A percentile compares a stretch with the other conserved stretches of the same genome.
phyloP scores from a whole-genome alignment of 306 rosid genomes.

The Fragaria iinumae region DNA sequence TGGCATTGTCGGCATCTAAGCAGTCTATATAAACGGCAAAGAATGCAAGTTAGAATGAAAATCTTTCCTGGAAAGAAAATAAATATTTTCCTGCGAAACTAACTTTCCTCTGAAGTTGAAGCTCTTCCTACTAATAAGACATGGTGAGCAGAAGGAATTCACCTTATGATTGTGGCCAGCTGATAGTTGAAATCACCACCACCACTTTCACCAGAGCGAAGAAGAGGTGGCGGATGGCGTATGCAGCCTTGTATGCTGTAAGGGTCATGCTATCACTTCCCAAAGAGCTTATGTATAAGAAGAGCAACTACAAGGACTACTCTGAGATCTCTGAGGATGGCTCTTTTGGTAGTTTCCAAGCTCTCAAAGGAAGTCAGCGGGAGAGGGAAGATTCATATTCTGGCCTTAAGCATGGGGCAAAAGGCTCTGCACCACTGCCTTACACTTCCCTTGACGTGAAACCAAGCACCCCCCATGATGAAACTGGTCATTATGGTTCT shows the following conservation, averaged over 20 bases:
- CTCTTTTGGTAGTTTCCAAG: not conserved
- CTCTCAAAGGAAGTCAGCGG: not conserved
- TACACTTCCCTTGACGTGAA: slow-evolving; percentile 8
- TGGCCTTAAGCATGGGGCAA: not conserved
- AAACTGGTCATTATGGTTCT: not conserved
- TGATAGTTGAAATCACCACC: slow-evolving; percentile 16
- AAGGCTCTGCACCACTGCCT: slow-evolving; percentile 2
- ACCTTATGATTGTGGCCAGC: slow-evolving; percentile 8
- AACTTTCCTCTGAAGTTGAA: not conserved
- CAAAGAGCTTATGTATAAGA: slow-evolving; percentile 34
- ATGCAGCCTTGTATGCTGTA: slow-evolving; percentile 45
- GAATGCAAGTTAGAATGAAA: not conserved
- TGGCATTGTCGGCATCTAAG: not conserved
- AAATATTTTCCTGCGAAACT: not conserved
- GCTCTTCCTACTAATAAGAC: not conserved
- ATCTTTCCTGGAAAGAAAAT: not conserved
- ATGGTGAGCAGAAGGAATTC: slow-evolving; percentile 7
- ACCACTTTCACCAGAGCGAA: slow-evolving; percentile 33
- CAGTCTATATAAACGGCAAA: not conserved
- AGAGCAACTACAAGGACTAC: slow-evolving; percentile 24
- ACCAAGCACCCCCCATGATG: not conserved
- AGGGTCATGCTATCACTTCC: slow-evolving; percentile 54
- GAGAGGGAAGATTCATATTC: not conserved
- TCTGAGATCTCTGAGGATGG: slow-evolving; percentile 17
- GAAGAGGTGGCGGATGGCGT: slow-evolving; percentile 68